These are phyloP conservation scores for Xerocomellus intermedius DNA, from an alignment of 768 basidiomycete genomes.

Conservation along the genomic window DNA sequence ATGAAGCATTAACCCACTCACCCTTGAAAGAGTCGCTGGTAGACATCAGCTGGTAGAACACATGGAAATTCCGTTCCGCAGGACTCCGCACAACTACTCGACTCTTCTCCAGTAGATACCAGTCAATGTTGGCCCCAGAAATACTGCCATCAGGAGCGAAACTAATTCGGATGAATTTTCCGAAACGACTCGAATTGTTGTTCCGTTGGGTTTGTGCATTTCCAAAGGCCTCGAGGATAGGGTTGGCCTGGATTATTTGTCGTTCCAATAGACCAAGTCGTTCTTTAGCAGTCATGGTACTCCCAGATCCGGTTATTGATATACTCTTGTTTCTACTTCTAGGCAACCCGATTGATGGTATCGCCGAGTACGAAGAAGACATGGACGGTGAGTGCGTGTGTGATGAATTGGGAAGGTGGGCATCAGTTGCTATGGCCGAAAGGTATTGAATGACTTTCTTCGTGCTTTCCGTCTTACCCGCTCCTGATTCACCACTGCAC, in stretches of 20 bases:
- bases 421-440: conserved; percentile 91
- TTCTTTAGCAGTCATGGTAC: conserved; percentile 58
- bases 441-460: conserved; percentile 99
- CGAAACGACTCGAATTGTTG: conserved; percentile 98
- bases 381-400: conserved; percentile 70
- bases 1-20: conserved; percentile 30
- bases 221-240: conserved; percentile 95
- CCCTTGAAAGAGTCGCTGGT: conserved; percentile 72
- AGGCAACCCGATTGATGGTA: conserved; percentile 68
- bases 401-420: conserved; percentile 52
- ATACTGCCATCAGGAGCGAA: conserved; percentile 94
- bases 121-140: conserved; percentile 96
- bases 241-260: conserved; percentile 97
- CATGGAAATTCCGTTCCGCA: conserved; percentile 92
- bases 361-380: conserved; percentile 50
- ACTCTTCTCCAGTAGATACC: conserved; percentile 98
- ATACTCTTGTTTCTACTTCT: conserved; percentile 59
- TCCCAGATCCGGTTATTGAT: conserved; percentile 43
- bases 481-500: conserved; percentile 92
- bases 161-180: conserved; percentile 95
- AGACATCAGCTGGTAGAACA: conserved; percentile 92
- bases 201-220: conserved; percentile 98
- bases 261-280: conserved; percentile 87
- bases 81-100: conserved; percentile 85
- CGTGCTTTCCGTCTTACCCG: conserved; percentile 98